These are phyloP conservation scores for Trichoderma lentiforme DNA, from an alignment of 2,329 filamentous ascomycete species.

Conservation along the genomic window DNA sequence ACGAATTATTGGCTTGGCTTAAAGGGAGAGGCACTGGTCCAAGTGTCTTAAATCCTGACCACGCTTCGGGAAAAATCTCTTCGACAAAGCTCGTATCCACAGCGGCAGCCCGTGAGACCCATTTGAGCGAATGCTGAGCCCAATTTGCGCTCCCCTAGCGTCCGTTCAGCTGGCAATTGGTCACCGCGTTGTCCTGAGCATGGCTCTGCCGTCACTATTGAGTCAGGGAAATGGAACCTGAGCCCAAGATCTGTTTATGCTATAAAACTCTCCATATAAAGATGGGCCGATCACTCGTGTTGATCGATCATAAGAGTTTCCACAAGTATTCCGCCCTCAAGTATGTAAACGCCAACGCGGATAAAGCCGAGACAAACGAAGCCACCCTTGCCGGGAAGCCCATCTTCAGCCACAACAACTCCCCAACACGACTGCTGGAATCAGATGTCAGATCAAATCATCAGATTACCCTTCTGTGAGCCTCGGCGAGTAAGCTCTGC, in stretches of 20 bases:
- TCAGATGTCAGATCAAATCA: slow-evolving; percentile 4
- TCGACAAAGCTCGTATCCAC: background rate
- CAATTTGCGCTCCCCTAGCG: background rate
- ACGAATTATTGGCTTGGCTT: background rate
- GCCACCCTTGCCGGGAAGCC: background rate
- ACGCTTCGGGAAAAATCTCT: background rate
- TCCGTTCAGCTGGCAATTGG: background rate
- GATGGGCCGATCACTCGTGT: background rate
- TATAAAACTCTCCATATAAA: background rate
- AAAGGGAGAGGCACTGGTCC: background rate
- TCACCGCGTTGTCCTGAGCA: background rate
- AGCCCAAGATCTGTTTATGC: background rate
- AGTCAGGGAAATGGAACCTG: background rate
- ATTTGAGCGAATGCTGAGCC: background rate
- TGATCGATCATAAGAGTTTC: no score
- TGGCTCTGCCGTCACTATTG: background rate
- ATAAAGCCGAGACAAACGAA: background rate
- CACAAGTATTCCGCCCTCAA: background rate
- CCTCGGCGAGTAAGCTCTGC: background rate
- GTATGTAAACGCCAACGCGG: background rate
- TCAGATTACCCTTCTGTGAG: background rate
- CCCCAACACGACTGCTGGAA: background rate
- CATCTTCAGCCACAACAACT: background rate
- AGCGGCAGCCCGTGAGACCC: background rate
- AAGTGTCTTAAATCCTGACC: background rate